Evolutionary conservation across 2,329 filamentous ascomycete genomes (phyloP).

Genomic region (Penicillium crustosum): DNA sequence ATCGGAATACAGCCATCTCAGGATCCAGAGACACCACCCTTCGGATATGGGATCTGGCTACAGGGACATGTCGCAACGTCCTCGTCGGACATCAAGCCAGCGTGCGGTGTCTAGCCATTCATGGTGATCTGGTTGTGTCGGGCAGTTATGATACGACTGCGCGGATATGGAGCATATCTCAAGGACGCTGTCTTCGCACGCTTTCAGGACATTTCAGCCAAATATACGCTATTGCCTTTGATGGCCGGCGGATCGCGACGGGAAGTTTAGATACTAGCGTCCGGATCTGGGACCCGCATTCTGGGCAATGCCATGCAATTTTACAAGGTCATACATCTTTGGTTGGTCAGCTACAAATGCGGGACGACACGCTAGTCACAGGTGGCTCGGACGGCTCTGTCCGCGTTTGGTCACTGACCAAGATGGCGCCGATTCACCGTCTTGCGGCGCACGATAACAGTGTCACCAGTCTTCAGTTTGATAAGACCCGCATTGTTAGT

Average conservation of each 20-base stretch:
- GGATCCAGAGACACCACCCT: constrained; percentile 93
- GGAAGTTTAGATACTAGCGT: constrained; percentile 96
- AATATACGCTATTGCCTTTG: constrained; percentile 98
- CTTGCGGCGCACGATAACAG: constrained; percentile 97
- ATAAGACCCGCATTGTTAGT: constrained; percentile 91
- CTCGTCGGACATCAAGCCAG: constrained; percentile 93
- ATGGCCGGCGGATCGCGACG: constrained; percentile 88
- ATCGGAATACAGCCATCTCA: constrained; percentile 89
- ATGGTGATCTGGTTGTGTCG: constrained; percentile 95
- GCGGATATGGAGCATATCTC: constrained; percentile 95
- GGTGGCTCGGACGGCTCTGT: constrained; percentile 96
- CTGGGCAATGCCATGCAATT: constrained; percentile 84
- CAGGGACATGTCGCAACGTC: constrained; percentile 85
- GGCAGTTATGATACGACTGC: constrained; percentile 97
- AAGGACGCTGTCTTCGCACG: constrained; percentile 87
- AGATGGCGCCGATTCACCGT: constrained; percentile 88
- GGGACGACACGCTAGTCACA: constrained; percentile 89
- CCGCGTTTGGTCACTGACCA: constrained; percentile 89
- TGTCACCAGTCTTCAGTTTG: constrained; percentile 95
- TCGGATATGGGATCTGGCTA: constrained; percentile 89
- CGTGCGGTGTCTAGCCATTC: constrained; percentile 91
- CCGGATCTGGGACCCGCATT: constrained; percentile 89
- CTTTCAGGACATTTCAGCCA: constrained; percentile 95
- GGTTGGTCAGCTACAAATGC: constrained; percentile 94
- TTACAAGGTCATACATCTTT: constrained; percentile 95